These are phyloP conservation scores for Stramenopiles sp. DNA, from an alignment of 352 stramenopile species.

Conservation along the genomic window DNA sequence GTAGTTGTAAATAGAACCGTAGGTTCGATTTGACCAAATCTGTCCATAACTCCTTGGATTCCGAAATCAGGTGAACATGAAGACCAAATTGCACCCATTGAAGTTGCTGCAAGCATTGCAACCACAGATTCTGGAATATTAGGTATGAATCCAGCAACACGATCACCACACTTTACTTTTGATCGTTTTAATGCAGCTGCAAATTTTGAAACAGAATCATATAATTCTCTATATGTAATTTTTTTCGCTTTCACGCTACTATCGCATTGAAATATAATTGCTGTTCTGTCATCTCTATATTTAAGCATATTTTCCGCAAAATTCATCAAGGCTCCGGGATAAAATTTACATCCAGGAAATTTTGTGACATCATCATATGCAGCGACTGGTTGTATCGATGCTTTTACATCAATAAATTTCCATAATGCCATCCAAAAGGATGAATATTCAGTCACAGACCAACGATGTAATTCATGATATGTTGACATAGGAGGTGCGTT, in stretches of 20 bases:
- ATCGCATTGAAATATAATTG: constrained; percentile 46
- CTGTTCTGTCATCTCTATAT: constrained; percentile 39
- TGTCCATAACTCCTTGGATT: constrained; percentile 45
- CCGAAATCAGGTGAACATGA: constrained; percentile 61
- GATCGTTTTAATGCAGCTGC: constrained; percentile 27
- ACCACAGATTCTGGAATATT: constrained; percentile 44
- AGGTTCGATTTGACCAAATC: constrained; percentile 49
- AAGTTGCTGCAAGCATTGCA: constrained; percentile 40
- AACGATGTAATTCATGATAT: neutral
- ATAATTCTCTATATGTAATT: constrained; percentile 42
- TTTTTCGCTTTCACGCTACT: constrained; percentile 33
- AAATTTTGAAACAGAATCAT: constrained; percentile 32
- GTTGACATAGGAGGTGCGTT: neutral
- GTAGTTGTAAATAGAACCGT: constrained; percentile 47
- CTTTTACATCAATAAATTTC: neutral
- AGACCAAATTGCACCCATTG: constrained; percentile 40
- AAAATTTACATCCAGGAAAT: constrained; percentile 30
- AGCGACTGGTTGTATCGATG: neutral
- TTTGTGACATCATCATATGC: neutral
- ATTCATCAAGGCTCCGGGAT: constrained; percentile 36
- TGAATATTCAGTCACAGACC: neutral
- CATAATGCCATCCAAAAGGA: neutral
- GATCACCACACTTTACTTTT: constrained; percentile 32
- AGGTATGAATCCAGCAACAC: constrained; percentile 39
- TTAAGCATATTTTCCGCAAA: constrained; percentile 47